Percentiles rank a stretch among this genome's conserved stretches.
These are phyloP conservation scores for Candida ulmi DNA, from an alignment of 805 yeast species.

Conservation along the genomic window DNA sequence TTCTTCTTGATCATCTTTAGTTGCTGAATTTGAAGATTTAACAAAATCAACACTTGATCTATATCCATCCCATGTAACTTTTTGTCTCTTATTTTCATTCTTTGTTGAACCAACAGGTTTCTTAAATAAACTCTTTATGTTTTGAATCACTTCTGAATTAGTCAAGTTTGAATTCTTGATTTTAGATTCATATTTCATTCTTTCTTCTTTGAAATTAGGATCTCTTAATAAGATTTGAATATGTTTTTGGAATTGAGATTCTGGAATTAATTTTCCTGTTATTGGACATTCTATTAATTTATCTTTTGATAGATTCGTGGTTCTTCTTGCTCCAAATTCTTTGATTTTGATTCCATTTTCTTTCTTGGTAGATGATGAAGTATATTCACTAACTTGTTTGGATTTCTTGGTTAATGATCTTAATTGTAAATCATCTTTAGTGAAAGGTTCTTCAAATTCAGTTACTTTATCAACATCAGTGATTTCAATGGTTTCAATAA, in stretches of 20 bases:
- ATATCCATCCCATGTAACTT: conserved; percentile 31
- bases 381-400: conserved; percentile 16
- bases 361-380: neutral
- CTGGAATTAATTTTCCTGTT: conserved; percentile 66
- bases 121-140: conserved; percentile 44
- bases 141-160: conserved; percentile 55
- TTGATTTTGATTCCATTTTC: conserved; percentile 44
- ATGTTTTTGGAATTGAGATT: conserved; percentile 65
- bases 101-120: neutral
- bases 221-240: conserved; percentile 65
- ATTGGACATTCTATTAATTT: conserved; percentile 67
- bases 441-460: conserved; percentile 47
- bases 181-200: conserved; percentile 49
- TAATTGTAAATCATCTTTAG: conserved; percentile 52
- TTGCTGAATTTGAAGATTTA: conserved; percentile 13
- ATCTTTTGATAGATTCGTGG: conserved; percentile 28
- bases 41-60: conserved; percentile 21
- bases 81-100: conserved; percentile 20
- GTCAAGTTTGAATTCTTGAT: conserved; percentile 45
- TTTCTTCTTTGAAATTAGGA: conserved; percentile 71
- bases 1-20: conserved; percentile 21
- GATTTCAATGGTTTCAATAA: conserved; percentile 66
- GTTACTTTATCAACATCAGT: conserved; percentile 53
- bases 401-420: conserved; percentile 41
- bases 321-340: conserved; percentile 68